These are phyloP conservation scores for Stephanodiscus triporus DNA, from an alignment of 108 stramenopile genomes.

Conservation along the genomic window DNA sequence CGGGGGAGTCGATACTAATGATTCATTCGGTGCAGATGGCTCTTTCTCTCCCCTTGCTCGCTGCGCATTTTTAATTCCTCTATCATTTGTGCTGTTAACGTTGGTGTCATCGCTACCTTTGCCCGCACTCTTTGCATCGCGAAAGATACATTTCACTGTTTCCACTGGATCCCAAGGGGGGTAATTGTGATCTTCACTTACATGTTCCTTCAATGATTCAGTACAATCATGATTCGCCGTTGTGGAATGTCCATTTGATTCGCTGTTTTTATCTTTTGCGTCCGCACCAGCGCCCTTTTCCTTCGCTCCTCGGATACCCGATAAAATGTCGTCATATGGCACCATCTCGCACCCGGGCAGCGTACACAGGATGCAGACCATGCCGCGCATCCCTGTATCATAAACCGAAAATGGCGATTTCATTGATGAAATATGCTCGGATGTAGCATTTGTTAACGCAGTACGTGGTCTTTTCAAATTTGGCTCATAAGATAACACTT, in stretches of 20 bases:
- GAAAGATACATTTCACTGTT: conserved; percentile 53
- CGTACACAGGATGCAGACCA: conserved; percentile 66
- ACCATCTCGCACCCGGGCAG: conserved; percentile 52
- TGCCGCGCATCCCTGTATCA: conserved; percentile 71
- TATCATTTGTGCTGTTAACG: neutral
- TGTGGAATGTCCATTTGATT: conserved; percentile 6
- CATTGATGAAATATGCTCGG: conserved; percentile 17
- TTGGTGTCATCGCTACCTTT: conserved; percentile 19
- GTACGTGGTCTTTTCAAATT: conserved; percentile 18
- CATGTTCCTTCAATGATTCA: neutral
- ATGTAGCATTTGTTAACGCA: neutral
- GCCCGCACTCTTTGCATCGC: conserved; percentile 40
- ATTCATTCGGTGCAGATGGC: neutral
- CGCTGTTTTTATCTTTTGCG: conserved; percentile 3
- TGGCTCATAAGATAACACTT: conserved; percentile 39
- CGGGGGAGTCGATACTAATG: conserved; percentile 35
- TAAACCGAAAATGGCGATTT: conserved; percentile 61
- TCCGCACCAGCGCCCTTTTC: neutral
- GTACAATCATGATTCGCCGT: conserved; percentile 3
- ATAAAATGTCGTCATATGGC: conserved; percentile 47
- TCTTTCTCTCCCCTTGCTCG: neutral
- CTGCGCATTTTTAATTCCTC: too few species aligned
- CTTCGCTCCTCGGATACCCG: conserved; percentile 19
- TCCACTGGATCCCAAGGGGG: conserved; percentile 71
- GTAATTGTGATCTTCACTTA: neutral